phyloP scores from a whole-genome alignment of 148 eudicot species.

The Vaccinium corymbosum region DNA sequence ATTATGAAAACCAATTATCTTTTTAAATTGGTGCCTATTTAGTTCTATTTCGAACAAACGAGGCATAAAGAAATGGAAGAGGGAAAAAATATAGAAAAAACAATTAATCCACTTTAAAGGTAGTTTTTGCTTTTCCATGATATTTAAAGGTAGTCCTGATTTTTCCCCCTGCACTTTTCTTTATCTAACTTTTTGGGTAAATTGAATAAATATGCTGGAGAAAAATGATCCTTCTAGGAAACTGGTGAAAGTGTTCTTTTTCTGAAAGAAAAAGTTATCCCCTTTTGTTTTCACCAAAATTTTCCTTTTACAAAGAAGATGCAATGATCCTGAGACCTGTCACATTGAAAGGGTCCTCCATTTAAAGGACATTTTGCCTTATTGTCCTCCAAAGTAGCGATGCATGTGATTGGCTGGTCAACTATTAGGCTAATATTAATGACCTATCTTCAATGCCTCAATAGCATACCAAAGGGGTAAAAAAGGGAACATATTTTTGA shows the following conservation, averaged over 20 bases:
- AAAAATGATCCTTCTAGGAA: constrained; percentile 12
- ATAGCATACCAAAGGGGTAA: background rate
- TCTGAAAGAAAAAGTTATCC: constrained; percentile 14
- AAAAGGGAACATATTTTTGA: background rate
- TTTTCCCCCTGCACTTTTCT: background rate
- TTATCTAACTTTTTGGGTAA: constrained; percentile 3
- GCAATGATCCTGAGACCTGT: constrained; percentile 2
- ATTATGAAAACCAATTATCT: background rate
- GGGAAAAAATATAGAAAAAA: too few relatives aligned
- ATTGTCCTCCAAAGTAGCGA: constrained; percentile 9
- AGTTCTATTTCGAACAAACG: background rate
- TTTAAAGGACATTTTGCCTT: constrained; percentile 11
- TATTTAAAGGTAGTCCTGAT: constrained; percentile 1
- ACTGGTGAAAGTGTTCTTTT: constrained; percentile 11
- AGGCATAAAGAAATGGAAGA: background rate
- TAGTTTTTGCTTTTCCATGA: background rate
- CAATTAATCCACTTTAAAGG: background rate
- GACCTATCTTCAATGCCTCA: constrained; percentile 5
- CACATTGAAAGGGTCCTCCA: constrained; percentile 3
- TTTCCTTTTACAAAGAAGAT: background rate
- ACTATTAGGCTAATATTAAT: background rate
- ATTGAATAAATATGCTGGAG: background rate
- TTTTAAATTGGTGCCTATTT: background rate
- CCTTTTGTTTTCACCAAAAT: background rate
- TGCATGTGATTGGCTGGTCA: constrained; percentile 14